Percentiles rank a stretch among this genome's conserved stretches.
These are phyloP conservation scores for Rhizopus arrhizus DNA, from an alignment of 371 early-diverging fungal genomes.

Conservation along the genomic window DNA sequence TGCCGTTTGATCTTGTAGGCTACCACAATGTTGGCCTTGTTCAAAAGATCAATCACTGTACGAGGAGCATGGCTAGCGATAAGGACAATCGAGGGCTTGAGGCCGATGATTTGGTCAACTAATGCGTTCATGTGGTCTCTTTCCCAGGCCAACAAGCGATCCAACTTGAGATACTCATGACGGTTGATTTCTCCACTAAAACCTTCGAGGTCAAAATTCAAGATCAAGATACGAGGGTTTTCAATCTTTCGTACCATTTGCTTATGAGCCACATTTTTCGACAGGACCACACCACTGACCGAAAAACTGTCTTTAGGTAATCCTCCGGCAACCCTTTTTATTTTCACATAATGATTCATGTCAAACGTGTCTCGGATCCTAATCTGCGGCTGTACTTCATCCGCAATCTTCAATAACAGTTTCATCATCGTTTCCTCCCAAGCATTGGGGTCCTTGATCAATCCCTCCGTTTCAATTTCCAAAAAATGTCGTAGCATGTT, in stretches of 20 bases:
- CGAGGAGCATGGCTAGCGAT: conserved; percentile 78
- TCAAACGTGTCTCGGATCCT: conserved; percentile 81
- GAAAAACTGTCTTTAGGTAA: conserved; percentile 73
- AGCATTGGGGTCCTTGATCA: conserved; percentile 29
- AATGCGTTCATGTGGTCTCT: conserved; percentile 76
- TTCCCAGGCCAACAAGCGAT: conserved; percentile 80
- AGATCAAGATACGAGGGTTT: conserved; percentile 79
- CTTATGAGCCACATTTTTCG: conserved; percentile 89
- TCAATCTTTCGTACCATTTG: conserved; percentile 71
- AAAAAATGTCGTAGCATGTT: conserved; percentile 21
- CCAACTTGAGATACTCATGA: conserved; percentile 49
- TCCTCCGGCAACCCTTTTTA: conserved; percentile 92
- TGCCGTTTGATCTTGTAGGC: conserved; percentile 81
- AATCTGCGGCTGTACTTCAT: conserved; percentile 69
- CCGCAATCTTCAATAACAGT: conserved; percentile 66
- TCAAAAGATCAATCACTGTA: conserved; percentile 79
- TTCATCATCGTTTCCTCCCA: conserved; percentile 80
- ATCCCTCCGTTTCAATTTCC: conserved; percentile 4
- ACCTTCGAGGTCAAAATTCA: conserved; percentile 87
- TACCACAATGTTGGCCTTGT: conserved; percentile 75
- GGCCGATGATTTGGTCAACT: conserved; percentile 71
- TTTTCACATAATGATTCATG: conserved; percentile 86
- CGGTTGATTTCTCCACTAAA: conserved; percentile 42
- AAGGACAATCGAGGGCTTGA: conserved; percentile 80
- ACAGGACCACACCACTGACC: conserved; percentile 81